phyloP scores from a whole-genome alignment of 2,329 filamentous ascomycete species.

The Cladosporium sp. region DNA sequence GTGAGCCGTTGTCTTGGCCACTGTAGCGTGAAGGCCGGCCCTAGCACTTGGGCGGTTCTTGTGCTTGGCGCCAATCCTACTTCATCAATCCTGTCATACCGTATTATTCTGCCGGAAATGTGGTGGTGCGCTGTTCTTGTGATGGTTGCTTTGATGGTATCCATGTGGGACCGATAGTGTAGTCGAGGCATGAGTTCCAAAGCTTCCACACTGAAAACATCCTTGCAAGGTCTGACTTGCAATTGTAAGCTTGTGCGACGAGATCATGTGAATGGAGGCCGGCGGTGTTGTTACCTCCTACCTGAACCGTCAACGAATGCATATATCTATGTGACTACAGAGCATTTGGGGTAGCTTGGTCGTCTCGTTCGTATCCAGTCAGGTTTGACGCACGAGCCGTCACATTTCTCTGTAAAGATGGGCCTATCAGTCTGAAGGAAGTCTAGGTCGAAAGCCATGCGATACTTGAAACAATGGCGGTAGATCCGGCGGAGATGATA shows the following conservation, averaged over 20 bases:
- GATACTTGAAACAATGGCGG: not conserved
- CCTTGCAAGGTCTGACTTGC: not conserved
- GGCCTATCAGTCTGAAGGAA: not conserved
- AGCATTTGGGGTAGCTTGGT: not conserved
- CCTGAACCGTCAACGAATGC: not conserved
- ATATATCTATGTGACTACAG: not conserved
- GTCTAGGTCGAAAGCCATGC: not conserved
- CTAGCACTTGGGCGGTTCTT: not conserved
- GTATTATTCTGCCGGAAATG: not conserved
- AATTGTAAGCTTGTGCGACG: not conserved
- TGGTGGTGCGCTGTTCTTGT: not conserved
- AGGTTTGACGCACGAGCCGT: not conserved
- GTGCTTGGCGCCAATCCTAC: conserved; percentile 3
- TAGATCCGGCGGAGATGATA: conserved; percentile 8
- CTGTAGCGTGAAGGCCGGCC: not conserved
- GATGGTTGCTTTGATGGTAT: not conserved
- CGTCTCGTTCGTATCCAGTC: not conserved
- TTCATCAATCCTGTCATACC: conserved; percentile 4
- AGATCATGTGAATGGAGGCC: not conserved
- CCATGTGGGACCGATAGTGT: not conserved
- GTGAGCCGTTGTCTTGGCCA: not conserved
- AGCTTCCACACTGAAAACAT: not conserved
- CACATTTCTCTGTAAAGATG: not conserved
- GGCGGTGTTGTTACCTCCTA: not conserved
- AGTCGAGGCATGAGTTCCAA: not conserved